Percentiles rank a stretch among this genome's conserved stretches.
These are phyloP conservation scores for Sporothrix mexicana DNA, from an alignment of 2,329 filamentous ascomycete genomes.

Conservation along the genomic window DNA sequence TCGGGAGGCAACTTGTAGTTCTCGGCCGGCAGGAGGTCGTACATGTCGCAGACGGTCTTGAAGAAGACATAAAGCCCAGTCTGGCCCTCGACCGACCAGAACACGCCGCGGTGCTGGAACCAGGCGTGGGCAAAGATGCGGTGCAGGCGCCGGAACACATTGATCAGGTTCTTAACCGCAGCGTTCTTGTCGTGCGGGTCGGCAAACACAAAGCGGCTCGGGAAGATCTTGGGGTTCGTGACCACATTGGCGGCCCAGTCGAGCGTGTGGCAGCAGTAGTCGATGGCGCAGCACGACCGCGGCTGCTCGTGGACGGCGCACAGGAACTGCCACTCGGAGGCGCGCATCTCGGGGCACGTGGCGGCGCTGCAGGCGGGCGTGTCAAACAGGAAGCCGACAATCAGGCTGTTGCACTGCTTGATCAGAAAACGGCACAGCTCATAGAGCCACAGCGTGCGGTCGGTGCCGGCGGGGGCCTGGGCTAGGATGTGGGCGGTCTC, in stretches of 20 bases:
- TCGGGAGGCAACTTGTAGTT: slow-evolving; percentile 96
- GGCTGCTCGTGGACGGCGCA: slow-evolving; percentile 97
- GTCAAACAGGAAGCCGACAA: slow-evolving; percentile 92
- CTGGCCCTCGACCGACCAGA: slow-evolving; percentile 89
- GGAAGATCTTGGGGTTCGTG: slow-evolving; percentile 93
- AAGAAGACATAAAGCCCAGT: slow-evolving; percentile 96
- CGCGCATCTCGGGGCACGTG: slow-evolving; percentile 98
- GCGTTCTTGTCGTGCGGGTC: slow-evolving; percentile 65
- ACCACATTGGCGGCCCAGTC: slow-evolving; percentile 97
- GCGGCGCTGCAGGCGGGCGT: slow-evolving; percentile 82
- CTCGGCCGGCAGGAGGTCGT: slow-evolving; percentile 86
- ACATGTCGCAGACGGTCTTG: slow-evolving; percentile 94
- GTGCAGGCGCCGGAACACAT: slow-evolving; percentile 92
- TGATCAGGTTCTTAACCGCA: slow-evolving; percentile 84
- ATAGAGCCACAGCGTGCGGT: slow-evolving; percentile 93
- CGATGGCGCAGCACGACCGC: slow-evolving; percentile 96
- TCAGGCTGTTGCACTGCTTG: slow-evolving; percentile 89
- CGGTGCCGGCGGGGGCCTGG: slow-evolving; percentile 78
- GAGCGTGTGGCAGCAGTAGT: slow-evolving; percentile 98
- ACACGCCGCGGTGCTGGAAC: slow-evolving; percentile 95
- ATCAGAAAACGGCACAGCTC: slow-evolving; percentile 96
- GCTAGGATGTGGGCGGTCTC: slow-evolving; percentile 77
- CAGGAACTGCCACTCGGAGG: slow-evolving; percentile 98
- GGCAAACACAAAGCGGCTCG: slow-evolving; percentile 72
- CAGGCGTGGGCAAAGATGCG: slow-evolving; percentile 98